These are phyloP conservation scores for Pythium brachiatum DNA, from an alignment of 352 stramenopile genomes.

Conservation along the genomic window DNA sequence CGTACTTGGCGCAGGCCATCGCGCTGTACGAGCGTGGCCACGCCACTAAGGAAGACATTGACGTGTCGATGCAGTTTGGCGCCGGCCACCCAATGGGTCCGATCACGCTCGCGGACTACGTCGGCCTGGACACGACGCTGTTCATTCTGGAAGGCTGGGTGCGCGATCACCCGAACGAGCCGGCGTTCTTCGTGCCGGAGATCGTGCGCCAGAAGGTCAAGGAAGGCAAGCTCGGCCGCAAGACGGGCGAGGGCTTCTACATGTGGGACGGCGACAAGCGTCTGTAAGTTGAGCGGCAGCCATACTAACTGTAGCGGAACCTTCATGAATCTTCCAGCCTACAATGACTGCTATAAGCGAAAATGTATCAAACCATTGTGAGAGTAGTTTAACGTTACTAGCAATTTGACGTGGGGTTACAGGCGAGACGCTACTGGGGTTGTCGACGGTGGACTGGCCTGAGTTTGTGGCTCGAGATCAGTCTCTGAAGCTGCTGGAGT, in stretches of 20 bases:
- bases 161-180: conserved; percentile 94
- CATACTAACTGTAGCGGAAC: neutral
- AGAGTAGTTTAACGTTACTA: no score
- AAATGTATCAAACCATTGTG: neutral
- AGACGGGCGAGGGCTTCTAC: conserved; percentile 97
- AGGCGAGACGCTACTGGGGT: conserved; percentile 3
- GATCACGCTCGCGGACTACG: conserved; percentile 93
- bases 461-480: neutral
- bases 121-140: conserved; percentile 95
- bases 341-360: neutral
- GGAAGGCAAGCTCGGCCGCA: conserved; percentile 93
- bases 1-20: conserved; percentile 87
- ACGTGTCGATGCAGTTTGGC: conserved; percentile 96
- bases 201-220: conserved; percentile 91
- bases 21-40: conserved; percentile 93
- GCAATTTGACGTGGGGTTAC: no score
- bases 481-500: neutral
- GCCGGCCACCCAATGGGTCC: conserved; percentile 97
- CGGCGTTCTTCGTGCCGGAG: conserved; percentile 94
- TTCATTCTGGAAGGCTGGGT: conserved; percentile 96
- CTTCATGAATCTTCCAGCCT: no score
- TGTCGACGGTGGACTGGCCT: neutral
- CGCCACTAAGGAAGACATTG: conserved; percentile 95
- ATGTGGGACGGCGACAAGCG: conserved; percentile 87
- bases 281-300: conserved; percentile 32